These are phyloP conservation scores for Fusarium nisikadoi DNA, from an alignment of 2,329 filamentous ascomycete genomes.

Conservation along the genomic window DNA sequence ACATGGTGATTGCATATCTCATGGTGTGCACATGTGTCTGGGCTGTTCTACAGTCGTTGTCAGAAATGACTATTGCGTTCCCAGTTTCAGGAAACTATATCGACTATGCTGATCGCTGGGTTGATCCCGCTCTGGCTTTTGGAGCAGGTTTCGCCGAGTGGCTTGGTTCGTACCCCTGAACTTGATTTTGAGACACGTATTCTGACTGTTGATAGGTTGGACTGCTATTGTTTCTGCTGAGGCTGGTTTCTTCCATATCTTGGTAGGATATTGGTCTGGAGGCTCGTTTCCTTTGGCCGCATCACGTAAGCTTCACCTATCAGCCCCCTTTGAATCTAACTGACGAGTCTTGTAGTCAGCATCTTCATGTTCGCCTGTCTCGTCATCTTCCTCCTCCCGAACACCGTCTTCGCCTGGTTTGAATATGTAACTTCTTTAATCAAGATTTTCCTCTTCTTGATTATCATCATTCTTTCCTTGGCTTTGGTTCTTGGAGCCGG, in stretches of 20 bases:
- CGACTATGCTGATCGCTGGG: constrained; percentile 35
- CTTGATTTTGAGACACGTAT: not conserved
- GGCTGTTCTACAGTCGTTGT: constrained; percentile 31
- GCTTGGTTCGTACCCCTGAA: constrained; percentile 9
- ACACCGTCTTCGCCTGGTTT: constrained; percentile 30
- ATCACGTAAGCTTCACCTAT: not conserved
- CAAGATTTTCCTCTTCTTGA: constrained; percentile 31
- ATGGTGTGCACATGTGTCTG: constrained; percentile 33
- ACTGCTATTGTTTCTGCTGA: constrained; percentile 30
- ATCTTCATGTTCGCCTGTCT: constrained; percentile 25
- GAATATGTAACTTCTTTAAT: constrained; percentile 32
- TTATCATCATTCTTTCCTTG: constrained; percentile 25
- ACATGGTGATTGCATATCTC: constrained; percentile 32
- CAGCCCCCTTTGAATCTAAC: not conserved
- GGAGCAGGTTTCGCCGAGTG: constrained; percentile 38
- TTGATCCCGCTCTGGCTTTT: constrained; percentile 36
- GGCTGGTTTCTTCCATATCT: constrained; percentile 25
- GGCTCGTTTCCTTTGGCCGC: constrained; percentile 22
- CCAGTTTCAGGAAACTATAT: constrained; percentile 35
- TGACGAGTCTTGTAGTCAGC: not conserved
- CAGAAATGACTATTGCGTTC: constrained; percentile 36
- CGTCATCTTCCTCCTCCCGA: constrained; percentile 29
- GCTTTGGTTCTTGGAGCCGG: constrained; percentile 25
- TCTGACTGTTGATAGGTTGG: constrained; percentile 14
- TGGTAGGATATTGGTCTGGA: constrained; percentile 22